Evolutionary conservation across 2,329 filamentous ascomycete species (phyloP).

Genomic region (Gremmenia infestans): DNA sequence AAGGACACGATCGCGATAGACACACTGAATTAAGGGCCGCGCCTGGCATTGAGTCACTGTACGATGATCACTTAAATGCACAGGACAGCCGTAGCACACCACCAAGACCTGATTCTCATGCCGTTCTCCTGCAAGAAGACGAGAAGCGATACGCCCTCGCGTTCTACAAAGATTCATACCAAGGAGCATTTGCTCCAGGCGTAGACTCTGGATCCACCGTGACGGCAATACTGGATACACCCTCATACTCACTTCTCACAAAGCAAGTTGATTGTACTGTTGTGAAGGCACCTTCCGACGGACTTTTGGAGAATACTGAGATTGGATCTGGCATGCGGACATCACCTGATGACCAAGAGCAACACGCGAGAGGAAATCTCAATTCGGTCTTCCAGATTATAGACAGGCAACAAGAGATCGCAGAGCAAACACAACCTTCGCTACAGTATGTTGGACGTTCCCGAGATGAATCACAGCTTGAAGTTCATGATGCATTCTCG

Average conservation of each 20-base stretch:
- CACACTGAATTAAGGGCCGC: neutral
- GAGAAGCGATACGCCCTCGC: neutral
- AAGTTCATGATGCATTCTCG: too few species aligned
- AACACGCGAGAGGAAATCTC: too few species aligned
- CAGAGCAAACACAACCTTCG: too few species aligned
- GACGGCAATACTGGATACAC: neutral
- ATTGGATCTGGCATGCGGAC: too few species aligned
- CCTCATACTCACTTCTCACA: neutral
- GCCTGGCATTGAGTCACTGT: neutral
- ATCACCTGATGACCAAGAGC: too few species aligned
- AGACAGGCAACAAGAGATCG: too few species aligned
- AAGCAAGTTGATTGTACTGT: neutral
- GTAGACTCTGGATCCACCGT: neutral
- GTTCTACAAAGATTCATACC: neutral
- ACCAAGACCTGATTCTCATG: neutral
- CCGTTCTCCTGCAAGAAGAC: neutral
- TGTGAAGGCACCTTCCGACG: too few species aligned
- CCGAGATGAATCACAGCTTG: too few species aligned
- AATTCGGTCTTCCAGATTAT: too few species aligned
- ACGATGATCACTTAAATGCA: neutral
- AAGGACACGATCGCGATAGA: neutral
- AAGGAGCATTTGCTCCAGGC: neutral
- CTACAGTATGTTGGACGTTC: too few species aligned
- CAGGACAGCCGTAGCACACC: neutral
- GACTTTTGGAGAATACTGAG: too few species aligned